phyloP scores from a whole-genome alignment of 352 stramenopile species.

The Globisporangium yorkense region DNA sequence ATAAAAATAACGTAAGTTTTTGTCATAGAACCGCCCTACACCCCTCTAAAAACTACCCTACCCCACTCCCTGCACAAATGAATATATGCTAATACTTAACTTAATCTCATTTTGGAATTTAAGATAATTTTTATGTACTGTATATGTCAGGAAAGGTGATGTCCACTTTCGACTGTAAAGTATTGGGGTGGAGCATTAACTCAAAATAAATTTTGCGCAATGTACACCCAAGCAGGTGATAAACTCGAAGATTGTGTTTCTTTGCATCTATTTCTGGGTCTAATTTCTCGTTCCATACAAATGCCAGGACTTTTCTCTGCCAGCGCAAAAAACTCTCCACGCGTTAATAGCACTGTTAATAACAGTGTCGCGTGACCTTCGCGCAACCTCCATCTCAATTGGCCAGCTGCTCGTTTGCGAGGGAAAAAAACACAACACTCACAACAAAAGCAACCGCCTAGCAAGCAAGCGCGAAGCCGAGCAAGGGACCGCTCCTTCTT shows the following conservation, averaged over 20 bases:
- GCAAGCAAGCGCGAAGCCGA: neutral
- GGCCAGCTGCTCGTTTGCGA: neutral
- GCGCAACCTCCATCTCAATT: neutral
- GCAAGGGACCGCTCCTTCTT: neutral
- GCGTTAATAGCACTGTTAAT: neutral
- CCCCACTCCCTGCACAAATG: too few species aligned
- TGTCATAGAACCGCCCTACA: too few species aligned
- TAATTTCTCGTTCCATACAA: neutral
- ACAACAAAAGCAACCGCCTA: conserved; percentile 13
- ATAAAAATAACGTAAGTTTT: too few species aligned
- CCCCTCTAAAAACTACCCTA: too few species aligned
- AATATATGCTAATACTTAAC: too few species aligned
- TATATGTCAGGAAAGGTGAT: too few species aligned
- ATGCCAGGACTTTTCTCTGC: neutral
- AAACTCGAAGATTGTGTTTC: neutral
- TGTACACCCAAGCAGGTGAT: neutral
- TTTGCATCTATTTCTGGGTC: neutral
- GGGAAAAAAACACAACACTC: neutral
- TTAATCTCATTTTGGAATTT: too few species aligned
- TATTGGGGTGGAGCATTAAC: too few species aligned
- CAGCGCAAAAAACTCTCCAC: neutral
- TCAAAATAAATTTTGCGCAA: neutral
- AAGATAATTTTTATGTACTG: too few species aligned
- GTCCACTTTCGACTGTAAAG: too few species aligned
- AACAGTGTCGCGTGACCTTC: neutral